These are phyloP conservation scores for Aspergillus carbonarius DNA, from an alignment of 2,329 filamentous ascomycete species.

Conservation along the genomic window DNA sequence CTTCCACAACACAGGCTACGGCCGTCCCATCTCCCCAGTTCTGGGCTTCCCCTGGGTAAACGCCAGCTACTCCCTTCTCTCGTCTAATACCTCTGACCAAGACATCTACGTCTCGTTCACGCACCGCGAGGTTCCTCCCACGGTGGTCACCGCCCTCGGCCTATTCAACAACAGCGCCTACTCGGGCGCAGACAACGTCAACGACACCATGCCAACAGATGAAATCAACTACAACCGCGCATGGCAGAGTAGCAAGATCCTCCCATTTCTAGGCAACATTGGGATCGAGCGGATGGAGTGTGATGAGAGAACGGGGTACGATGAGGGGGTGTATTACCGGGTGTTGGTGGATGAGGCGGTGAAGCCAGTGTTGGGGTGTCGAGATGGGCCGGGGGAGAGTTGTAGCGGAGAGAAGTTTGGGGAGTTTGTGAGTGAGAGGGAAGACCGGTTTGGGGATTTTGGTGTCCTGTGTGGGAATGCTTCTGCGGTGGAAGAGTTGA, in stretches of 20 bases:
- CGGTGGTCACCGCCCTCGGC: conserved; percentile 65
- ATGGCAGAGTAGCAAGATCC: conserved; percentile 62
- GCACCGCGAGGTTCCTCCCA: conserved; percentile 67
- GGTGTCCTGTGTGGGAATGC: conserved; percentile 2
- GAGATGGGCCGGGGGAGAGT: conserved; percentile 52
- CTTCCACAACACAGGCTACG: conserved; percentile 66
- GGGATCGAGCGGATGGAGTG: conserved; percentile 66
- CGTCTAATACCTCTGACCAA: conserved; percentile 42
- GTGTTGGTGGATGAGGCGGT: conserved; percentile 54
- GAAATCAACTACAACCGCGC: conserved; percentile 62
- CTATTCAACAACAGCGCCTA: conserved; percentile 68
- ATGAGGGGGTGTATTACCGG: conserved; percentile 54
- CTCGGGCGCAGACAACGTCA: conserved; percentile 53
- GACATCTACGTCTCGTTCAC: conserved; percentile 69
- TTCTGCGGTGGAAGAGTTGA: not conserved
- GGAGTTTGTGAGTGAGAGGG: conserved; percentile 45
- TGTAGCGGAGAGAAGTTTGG: conserved; percentile 48
- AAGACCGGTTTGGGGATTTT: conserved; percentile 24
- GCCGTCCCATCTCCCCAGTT: conserved; percentile 56
- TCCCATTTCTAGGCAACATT: conserved; percentile 66
- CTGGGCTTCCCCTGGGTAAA: conserved; percentile 68
- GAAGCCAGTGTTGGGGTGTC: conserved; percentile 50
- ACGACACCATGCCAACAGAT: conserved; percentile 64
- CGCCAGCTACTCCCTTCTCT: conserved; percentile 55
- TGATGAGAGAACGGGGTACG: conserved; percentile 56